Conservation (phyloP, 208 protist species). For the Leishmania turanica region DNA sequence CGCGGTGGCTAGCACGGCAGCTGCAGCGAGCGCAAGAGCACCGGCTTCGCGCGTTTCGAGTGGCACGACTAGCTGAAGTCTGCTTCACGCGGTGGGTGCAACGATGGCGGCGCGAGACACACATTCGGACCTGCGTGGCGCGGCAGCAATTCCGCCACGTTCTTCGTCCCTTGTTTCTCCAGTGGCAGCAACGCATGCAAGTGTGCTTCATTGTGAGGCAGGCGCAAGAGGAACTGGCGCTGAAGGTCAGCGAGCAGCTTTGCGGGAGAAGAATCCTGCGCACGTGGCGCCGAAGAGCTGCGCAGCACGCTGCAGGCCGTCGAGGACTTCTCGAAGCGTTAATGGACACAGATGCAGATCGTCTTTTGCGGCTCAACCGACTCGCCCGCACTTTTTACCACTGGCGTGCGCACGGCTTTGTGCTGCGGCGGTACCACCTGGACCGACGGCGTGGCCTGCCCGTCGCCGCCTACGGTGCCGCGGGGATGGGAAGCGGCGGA, state of each 20-base stretch:
- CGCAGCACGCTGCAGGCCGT: slow-evolving; percentile 1
- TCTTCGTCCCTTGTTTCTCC: slow-evolving; percentile 13
- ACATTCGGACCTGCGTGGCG: slow-evolving; percentile 1
- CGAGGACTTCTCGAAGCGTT: not conserved
- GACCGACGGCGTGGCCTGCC: slow-evolving; percentile 31
- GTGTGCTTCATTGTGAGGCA: slow-evolving; percentile 20
- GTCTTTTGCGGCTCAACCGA: not conserved
- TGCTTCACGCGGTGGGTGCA: slow-evolving; percentile 14
- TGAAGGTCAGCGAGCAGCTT: slow-evolving; percentile 23
- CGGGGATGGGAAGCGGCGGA: not conserved
- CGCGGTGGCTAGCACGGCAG: not conserved
- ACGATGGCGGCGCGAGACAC: slow-evolving; percentile 8
- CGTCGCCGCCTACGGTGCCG: not conserved
- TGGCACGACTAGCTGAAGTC: not conserved
- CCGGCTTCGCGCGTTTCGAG: slow-evolving; percentile 7
- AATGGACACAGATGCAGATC: slow-evolving; percentile 11
- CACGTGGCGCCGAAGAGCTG: slow-evolving; percentile 29
- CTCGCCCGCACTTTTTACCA: slow-evolving; percentile 33
- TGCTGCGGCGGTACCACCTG: slow-evolving; percentile 20
- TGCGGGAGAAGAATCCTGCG: slow-evolving; percentile 13
- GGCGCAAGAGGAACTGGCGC: slow-evolving; percentile 24
- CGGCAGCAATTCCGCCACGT: slow-evolving; percentile 2
- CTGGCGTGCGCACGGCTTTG: slow-evolving; percentile 27
- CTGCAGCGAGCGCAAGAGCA: not conserved
- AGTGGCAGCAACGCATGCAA: slow-evolving; percentile 20